Evolutionary conservation across 352 stramenopile genomes (phyloP), one percentile per base, ranked within the genome.

Genomic region (Pythium rhizo-oryzae): DNA sequence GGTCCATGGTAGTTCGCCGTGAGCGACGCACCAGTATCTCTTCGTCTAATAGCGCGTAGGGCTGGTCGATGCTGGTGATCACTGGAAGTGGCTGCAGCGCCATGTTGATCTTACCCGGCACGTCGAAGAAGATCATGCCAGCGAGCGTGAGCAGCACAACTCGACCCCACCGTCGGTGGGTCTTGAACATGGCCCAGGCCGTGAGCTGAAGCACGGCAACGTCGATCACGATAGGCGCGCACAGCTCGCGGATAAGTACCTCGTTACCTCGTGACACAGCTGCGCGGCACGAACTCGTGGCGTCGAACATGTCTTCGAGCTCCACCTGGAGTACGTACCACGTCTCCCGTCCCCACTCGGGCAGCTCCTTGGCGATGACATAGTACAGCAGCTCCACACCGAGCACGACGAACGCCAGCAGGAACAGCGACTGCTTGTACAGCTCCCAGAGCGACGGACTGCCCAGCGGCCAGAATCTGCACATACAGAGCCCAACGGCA

Each of bases 31-130:
- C 77, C 63, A 86, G 59, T 23, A 94, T 61, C 52, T 94, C 85
- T 80, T 96, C 87, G 39, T 89, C 75, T 9, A 94, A 47, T 39
- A 96, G 67, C 11, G 86, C 86, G 57, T 83, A 96, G 6, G 70
- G 76, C 0, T 87, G 85, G 46, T 96, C 87, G 37, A 93, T 71
- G 13, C 65, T 69, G 35, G 63, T 49, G 43, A 96, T 92, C 28
- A 82, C 62, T 1, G 87, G 84, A 2, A 79, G 51, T 23, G 84
- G 83, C 65, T 90, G 85, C 13, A 85, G 80, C 19, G 72, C 72
- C n/a, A 80, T 64, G 33, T 84, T 86, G 43, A 90, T 47, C 59
- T 76, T 75, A 5, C 71, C 62, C 12, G 84, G 84, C 0, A 78
- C 49, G 62, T 92, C 77, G 33, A 82, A n/a, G 23, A 81, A 74